Conservation (phyloP, 192 early-diverging fungal species). For the Backusella mclennaniae region DNA sequence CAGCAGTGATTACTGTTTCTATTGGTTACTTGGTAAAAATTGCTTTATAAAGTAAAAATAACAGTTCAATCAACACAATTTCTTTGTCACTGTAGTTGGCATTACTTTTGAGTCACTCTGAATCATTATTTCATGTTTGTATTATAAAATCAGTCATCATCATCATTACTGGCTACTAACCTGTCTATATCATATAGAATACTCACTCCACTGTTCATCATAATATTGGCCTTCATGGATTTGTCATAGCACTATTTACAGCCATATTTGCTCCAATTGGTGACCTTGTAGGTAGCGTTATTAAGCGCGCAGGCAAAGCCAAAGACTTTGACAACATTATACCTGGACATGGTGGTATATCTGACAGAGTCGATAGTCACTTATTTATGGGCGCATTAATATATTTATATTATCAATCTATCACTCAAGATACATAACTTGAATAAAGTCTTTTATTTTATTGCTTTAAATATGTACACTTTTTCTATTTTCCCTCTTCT, state of each 20-base stretch:
- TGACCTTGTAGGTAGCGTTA: conserved; percentile 93
- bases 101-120: background rate
- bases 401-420: conserved; percentile 70
- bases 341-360: conserved; percentile 96
- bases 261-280: conserved; percentile 94
- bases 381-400: conserved; percentile 93
- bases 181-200: background rate
- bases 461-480: background rate
- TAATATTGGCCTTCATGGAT: conserved; percentile 71
- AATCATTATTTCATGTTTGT: background rate
- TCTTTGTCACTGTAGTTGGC: background rate
- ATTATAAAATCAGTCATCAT: background rate
- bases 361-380: conserved; percentile 97
- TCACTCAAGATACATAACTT: background rate
- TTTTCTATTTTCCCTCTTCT: background rate
- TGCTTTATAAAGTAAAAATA: background rate
- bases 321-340: conserved; percentile 97
- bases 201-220: background rate
- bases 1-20: conserved; percentile 11
- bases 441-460: background rate
- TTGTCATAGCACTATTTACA: conserved; percentile 86
- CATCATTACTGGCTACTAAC: background rate
- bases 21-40: conserved; percentile 9
- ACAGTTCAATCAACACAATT: background rate
- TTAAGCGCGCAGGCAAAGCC: conserved; percentile 93